Evolutionary conservation across 2,329 filamentous ascomycete genomes (phyloP), one percentile per base, ranked within the genome.

Genomic region (Thermomyces lanuginosus): DNA sequence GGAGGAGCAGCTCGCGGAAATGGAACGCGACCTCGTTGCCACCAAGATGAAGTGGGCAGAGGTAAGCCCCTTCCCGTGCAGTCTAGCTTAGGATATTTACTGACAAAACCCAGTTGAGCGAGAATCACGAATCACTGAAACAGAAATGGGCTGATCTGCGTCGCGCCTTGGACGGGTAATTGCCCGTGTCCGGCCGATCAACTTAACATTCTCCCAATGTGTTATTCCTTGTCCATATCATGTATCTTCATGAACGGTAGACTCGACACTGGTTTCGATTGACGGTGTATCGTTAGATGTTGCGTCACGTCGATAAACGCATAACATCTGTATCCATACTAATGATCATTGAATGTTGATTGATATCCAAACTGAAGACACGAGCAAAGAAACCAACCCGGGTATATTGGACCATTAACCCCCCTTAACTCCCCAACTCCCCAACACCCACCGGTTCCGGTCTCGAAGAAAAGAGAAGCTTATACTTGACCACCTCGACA

Each of bases 31-130:
- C 50, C 61, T 98, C 38, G 86, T 98, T 36, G 72, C 76, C 48
- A 89, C 83, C 1, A 98, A 98, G 66, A 78, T 98, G 79, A 71
- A 72, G 45, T 83, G 84, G 60, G 89, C 89, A 29, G 82, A 93
- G 74, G 86, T 92, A 65, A 62, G 75, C 31, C 19, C 12, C 22
- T 22, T 6, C n/a, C 6, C 14, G 12, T 9, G 14, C 21, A 10
- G 7, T 17, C 10, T 11, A 9, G 14, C 16, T 23, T 14, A n/a
- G 13, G 6, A 22, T 26, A 25, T 36, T 32, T 38, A 30, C 39
- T 39, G 24, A 41, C 16, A 6, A 10, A 8, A 17, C 13, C n/a
- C 43, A 82, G 77, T 68, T 81, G 38, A 78, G 77, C 42, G 58
- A 54, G 30, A 52, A 61, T 33, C 70, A 84, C 42, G 80, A 86